Conservation (phyloP, 495 filamentous ascomycete species). For the Xylaria acuta region DNA sequence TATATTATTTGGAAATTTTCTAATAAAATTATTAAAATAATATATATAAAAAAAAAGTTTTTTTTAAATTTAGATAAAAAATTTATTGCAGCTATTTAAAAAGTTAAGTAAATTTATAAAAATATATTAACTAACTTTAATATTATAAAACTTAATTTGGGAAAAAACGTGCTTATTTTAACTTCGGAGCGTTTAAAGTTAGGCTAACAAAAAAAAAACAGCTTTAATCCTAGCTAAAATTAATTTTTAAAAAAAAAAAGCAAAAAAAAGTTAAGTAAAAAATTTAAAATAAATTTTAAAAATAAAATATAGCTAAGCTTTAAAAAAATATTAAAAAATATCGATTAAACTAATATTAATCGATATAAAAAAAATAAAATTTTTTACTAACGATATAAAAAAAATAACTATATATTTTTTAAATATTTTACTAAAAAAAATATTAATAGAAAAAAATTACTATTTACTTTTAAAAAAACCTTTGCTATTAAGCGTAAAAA, state of each 20-base stretch:
- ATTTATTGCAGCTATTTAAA: background rate
- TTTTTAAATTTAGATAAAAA: background rate
- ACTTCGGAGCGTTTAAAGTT: background rate
- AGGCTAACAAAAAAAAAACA: background rate
- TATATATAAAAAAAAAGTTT: background rate
- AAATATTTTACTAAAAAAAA: no score
- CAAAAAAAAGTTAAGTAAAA: background rate
- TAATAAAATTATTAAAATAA: background rate
- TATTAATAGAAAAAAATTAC: no score
- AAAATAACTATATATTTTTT: no score
- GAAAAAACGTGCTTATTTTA: slow-evolving; percentile 1
- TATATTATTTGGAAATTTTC: background rate
- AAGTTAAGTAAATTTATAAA: background rate
- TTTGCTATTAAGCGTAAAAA: no score
- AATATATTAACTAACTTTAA: no score
- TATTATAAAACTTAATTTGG: no score
- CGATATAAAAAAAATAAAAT: no score
- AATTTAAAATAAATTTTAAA: background rate
- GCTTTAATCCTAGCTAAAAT: no score
- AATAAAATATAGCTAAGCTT: background rate
- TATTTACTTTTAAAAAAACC: no score
- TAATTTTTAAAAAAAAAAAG: background rate
- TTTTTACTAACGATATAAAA: no score
- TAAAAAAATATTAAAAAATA: no score
- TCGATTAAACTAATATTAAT: no score